phyloP scores from a whole-genome alignment of 2,329 filamentous ascomycete species.

The Knoxdaviesia proteae region DNA sequence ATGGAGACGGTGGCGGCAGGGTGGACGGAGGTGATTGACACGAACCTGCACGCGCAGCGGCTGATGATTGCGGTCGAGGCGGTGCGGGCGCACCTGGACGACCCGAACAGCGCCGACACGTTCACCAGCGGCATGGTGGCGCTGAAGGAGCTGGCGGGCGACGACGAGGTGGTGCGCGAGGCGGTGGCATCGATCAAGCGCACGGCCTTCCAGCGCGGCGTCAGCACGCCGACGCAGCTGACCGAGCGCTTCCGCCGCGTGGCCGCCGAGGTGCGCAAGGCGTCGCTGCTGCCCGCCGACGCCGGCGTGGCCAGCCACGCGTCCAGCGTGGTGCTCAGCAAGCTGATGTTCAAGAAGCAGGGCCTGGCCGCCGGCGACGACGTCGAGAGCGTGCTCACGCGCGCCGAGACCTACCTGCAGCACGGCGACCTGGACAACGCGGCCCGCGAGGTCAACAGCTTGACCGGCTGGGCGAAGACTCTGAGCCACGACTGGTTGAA shows the following conservation, averaged over 20 bases:
- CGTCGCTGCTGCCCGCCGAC: constrained; percentile 74
- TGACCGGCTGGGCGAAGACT: constrained; percentile 89
- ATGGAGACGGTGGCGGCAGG: constrained; percentile 72
- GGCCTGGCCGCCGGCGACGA: constrained; percentile 66
- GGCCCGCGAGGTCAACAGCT: constrained; percentile 81
- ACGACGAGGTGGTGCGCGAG: constrained; percentile 71
- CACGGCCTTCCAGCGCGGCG: constrained; percentile 74
- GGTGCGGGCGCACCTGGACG: constrained; percentile 65
- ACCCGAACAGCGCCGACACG: constrained; percentile 48
- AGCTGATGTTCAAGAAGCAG: constrained; percentile 90
- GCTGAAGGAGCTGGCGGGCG: constrained; percentile 73
- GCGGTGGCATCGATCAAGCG: constrained; percentile 96
- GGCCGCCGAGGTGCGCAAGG: constrained; percentile 81
- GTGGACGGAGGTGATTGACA: constrained; percentile 80
- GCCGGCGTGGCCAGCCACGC: constrained; percentile 90
- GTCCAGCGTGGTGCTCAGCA: constrained; percentile 73
- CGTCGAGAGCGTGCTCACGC: constrained; percentile 78
- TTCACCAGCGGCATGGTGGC: constrained; percentile 88
- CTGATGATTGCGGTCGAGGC: constrained; percentile 90
- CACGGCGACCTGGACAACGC: constrained; percentile 83
- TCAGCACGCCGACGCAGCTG: constrained; percentile 64
- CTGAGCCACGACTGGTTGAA: constrained; percentile 83
- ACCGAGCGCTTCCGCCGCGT: constrained; percentile 94
- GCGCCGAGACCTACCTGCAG: constrained; percentile 77
- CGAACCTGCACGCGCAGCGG: constrained; percentile 84